A percentile compares a stretch with the other conserved stretches of the same genome.
Evolutionary conservation across 2,329 filamentous ascomycete species (phyloP).

Genomic region (Xylaria arbuscula): DNA sequence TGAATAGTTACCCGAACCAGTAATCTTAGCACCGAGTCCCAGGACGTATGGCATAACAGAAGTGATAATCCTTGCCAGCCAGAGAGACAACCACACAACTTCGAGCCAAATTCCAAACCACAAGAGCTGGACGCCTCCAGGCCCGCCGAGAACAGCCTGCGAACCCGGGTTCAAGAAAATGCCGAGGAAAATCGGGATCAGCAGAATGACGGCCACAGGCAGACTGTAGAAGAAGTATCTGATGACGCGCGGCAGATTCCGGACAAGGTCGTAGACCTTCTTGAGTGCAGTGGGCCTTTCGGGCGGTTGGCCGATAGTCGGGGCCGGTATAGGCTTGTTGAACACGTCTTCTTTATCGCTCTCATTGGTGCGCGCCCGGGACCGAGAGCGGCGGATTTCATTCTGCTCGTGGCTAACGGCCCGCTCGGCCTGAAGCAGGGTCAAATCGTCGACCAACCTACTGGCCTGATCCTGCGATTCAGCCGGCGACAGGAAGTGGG

Average conservation of each 20-base stretch:
- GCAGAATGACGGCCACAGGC: conserved; percentile 70
- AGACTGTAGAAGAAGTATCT: conserved; percentile 78
- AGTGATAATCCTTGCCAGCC: conserved; percentile 73
- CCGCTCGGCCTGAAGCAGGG: conserved; percentile 49
- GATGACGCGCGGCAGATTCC: conserved; percentile 68
- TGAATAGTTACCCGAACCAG: conserved; percentile 85
- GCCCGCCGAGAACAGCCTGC: conserved; percentile 66
- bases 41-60: conserved; percentile 62
- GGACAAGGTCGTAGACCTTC: conserved; percentile 68
- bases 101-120: conserved; percentile 98
- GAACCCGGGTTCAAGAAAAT: conserved; percentile 60
- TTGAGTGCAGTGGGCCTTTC: conserved; percentile 71
- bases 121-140: conserved; percentile 79
- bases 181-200: conserved; percentile 76
- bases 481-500: conserved; percentile 40
- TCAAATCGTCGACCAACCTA: conserved; percentile 48
- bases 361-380: conserved; percentile 42
- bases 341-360: conserved; percentile 48
- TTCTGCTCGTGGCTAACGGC: conserved; percentile 45
- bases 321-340: conserved; percentile 43
- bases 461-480: conserved; percentile 47
- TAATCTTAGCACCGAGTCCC: conserved; percentile 71
- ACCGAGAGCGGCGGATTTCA: conserved; percentile 42
- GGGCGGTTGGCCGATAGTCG: conserved; percentile 55
- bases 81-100: conserved; percentile 90